phyloP scores from a whole-genome alignment of 2,329 filamentous ascomycete species.

The Epichloe brachyelytri region DNA sequence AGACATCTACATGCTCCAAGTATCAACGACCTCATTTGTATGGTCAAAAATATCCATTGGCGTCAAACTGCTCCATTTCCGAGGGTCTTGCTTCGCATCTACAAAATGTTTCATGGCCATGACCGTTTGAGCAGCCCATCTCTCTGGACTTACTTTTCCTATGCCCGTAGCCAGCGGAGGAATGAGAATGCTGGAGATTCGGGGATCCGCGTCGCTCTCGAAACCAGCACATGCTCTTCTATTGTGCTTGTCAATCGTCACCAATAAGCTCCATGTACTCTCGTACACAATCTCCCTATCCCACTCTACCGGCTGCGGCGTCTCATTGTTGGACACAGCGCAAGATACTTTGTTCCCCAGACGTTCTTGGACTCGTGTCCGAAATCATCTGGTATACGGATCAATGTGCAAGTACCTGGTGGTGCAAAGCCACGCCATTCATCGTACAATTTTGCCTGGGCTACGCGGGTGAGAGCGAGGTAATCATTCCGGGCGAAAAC shows the following conservation, averaged over 20 bases:
- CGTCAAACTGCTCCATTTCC: slow-evolving; percentile 26
- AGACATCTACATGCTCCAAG: slow-evolving; percentile 3
- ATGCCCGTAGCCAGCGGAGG: slow-evolving; percentile 38
- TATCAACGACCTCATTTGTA: slow-evolving; percentile 3
- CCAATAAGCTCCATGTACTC: slow-evolving; percentile 38
- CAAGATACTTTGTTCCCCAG: slow-evolving; percentile 30
- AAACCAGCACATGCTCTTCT: slow-evolving; percentile 9
- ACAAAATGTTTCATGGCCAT: slow-evolving; percentile 39
- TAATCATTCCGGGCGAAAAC: slow-evolving; percentile 33
- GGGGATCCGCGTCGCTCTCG: slow-evolving; percentile 6
- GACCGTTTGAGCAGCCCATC: slow-evolving; percentile 37
- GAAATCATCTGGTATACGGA: slow-evolving; percentile 29
- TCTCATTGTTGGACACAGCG: slow-evolving; percentile 40
- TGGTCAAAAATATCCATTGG: slow-evolving; percentile 4
- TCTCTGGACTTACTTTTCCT: slow-evolving; percentile 29
- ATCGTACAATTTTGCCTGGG: slow-evolving; percentile 31
- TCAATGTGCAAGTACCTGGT: slow-evolving; percentile 35
- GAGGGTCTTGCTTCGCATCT: slow-evolving; percentile 29
- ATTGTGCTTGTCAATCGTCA: slow-evolving; percentile 35
- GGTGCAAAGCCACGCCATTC: slow-evolving; percentile 36
- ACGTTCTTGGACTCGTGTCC: slow-evolving; percentile 18
- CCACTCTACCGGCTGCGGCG: slow-evolving; percentile 31
- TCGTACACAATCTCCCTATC: slow-evolving; percentile 41
- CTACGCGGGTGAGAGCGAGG: slow-evolving; percentile 31
- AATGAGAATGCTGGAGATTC: slow-evolving; percentile 33